A percentile compares a stretch with the other conserved stretches of the same genome.
Conservation (phyloP, 2,329 filamentous ascomycete species). For the Pestalotiopsis sp. region DNA sequence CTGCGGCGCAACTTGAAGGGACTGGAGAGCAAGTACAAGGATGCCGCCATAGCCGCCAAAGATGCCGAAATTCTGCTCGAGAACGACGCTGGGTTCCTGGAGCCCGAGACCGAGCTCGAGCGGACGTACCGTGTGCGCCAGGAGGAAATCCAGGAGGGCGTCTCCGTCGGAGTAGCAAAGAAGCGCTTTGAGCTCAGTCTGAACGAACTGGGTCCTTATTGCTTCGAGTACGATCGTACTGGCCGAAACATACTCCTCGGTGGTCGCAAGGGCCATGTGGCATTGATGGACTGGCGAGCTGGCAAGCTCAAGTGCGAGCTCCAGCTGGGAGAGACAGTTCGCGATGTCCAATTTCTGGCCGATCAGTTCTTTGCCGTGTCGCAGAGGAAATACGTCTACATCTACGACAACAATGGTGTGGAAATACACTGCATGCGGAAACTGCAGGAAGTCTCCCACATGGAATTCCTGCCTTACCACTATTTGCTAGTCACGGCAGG, state of each 20-base stretch:
- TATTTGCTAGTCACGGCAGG: slow-evolving; percentile 88
- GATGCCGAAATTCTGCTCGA: slow-evolving; percentile 92
- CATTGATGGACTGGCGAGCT: slow-evolving; percentile 72
- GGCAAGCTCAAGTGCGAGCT: slow-evolving; percentile 38
- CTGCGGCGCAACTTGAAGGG: slow-evolving; percentile 76
- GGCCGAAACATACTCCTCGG: slow-evolving; percentile 84
- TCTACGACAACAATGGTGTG: slow-evolving; percentile 89
- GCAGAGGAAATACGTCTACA: slow-evolving; percentile 96
- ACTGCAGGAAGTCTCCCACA: slow-evolving; percentile 86
- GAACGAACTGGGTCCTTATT: slow-evolving; percentile 81
- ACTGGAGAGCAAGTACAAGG: slow-evolving; percentile 81
- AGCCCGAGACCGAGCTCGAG: slow-evolving; percentile 87
- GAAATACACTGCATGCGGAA: slow-evolving; percentile 91
- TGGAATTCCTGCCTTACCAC: slow-evolving; percentile 96
- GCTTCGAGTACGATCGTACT: slow-evolving; percentile 87
- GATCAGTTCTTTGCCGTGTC: slow-evolving; percentile 95
- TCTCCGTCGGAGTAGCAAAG: slow-evolving; percentile 83
- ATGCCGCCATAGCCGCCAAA: slow-evolving; percentile 81
- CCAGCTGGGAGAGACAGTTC: slow-evolving; percentile 86
- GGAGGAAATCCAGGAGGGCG: slow-evolving; percentile 75
- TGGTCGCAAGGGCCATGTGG: slow-evolving; percentile 91
- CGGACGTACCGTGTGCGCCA: slow-evolving; percentile 91
- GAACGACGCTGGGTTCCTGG: slow-evolving; percentile 81
- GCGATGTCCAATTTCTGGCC: slow-evolving; percentile 90
- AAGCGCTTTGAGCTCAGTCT: slow-evolving; percentile 91